Evolutionary conservation across 1,284 basidiomycete genomes (phyloP), one percentile per base, ranked within the genome.

Genomic region (Veloporphyrellus conicus): DNA sequence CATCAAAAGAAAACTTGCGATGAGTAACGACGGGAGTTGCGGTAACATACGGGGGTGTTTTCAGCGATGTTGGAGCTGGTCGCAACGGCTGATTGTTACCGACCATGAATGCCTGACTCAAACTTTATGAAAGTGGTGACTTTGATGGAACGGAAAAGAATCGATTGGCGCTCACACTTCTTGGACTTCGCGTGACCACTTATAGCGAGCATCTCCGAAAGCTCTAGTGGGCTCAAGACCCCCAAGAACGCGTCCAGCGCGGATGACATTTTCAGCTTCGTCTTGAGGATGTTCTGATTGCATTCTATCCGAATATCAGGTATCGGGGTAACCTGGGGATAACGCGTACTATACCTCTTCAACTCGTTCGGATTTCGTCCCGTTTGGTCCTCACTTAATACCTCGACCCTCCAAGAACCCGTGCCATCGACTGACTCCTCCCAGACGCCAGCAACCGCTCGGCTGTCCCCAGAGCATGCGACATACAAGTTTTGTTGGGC

Each of bases 391-490:
- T 96, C 90, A 29, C 82, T 90, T 50, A 99, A 75, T 18, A 92
- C 90, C 64, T 97, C 93, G 18, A 93, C 88, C 45, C 84, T 79
- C 94, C 94, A 98, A 50, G 71, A 71, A 14, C 79, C 79, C 28
- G 70, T 70, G 6, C 82, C 79, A 60, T 82, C 74, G 9, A 71
- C 71, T 41, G 74, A 73, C 42, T 76, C 71, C 56, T 90, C 84
- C 87, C 91, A 95, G 50, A 92, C 81, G 23, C 96, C 96, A 12
- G 95, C 94, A 3, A 99, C 91, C 10, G 96, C 96, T 37, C 96
- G 82, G 60, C 90, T 90, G 66, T 99, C 96, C 2, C 96, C 96
- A 6, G 93, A 87, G 56, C 87, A 87, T 2, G 96, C 95, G 32
- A 97, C 82, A 60, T 94, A 94, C 31, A 97, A 67, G 60, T 91